These are phyloP conservation scores for Casuarina cunninghamiana DNA, from an alignment of 306 rosid species.

Conservation along the genomic window DNA sequence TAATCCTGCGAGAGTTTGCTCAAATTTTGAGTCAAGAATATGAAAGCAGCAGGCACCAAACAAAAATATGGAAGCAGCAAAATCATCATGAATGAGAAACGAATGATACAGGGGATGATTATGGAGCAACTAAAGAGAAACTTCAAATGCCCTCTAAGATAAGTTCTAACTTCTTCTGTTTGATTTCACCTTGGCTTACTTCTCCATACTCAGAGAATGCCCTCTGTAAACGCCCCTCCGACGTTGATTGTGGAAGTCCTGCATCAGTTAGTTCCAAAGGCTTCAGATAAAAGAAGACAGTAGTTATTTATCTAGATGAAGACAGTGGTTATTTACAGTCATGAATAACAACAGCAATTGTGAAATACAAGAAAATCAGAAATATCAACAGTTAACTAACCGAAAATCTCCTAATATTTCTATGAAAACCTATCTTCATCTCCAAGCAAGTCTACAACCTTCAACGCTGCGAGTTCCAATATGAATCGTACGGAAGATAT, in stretches of 20 bases:
- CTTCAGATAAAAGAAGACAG: conserved; percentile 21
- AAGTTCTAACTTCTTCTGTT: neutral
- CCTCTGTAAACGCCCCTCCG: conserved; percentile 42
- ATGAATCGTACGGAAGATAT: neutral
- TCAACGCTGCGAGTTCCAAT: neutral
- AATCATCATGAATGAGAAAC: neutral
- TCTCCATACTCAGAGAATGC: conserved; percentile 48
- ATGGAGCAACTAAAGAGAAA: neutral
- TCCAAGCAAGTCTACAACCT: neutral
- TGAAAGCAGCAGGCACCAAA: neutral
- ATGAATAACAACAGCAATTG: neutral
- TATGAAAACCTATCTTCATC: neutral
- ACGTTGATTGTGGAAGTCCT: conserved; percentile 49
- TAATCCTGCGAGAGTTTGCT: neutral
- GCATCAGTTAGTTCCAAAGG: conserved; percentile 31
- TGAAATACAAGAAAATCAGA: neutral
- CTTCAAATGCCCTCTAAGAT: neutral
- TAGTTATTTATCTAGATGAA: no score
- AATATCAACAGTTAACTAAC: neutral
- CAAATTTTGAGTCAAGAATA: neutral
- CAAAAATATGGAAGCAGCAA: neutral
- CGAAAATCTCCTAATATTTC: neutral
- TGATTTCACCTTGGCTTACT: conserved; percentile 37
- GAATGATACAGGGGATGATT: neutral
- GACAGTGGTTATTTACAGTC: no score